These are phyloP conservation scores for Acmispon strigosus DNA, from an alignment of 306 rosid genomes.

Conservation along the genomic window DNA sequence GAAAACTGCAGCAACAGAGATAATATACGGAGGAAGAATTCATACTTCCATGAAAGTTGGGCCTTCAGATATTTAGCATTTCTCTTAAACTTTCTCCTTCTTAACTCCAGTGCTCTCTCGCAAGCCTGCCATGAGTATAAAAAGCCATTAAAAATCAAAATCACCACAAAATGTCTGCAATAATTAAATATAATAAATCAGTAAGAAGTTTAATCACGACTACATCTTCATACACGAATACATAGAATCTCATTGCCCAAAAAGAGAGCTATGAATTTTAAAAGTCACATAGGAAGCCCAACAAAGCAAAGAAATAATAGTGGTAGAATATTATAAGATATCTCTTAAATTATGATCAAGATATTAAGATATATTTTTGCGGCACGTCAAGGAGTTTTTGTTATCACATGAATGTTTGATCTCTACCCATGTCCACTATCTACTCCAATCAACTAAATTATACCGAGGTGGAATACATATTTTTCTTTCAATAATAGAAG, in stretches of 20 bases:
- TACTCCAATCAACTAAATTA: too few species aligned
- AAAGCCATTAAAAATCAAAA: not conserved
- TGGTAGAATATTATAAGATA: too few species aligned
- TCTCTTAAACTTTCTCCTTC: constrained; percentile 50
- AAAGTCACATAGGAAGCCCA: not conserved
- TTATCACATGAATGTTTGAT: too few species aligned
- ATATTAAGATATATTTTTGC: too few species aligned
- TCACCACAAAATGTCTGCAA: not conserved
- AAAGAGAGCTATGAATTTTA: not conserved
- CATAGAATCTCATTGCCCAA: not conserved
- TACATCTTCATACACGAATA: not conserved
- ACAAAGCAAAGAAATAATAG: not conserved
- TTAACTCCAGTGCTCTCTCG: constrained; percentile 44
- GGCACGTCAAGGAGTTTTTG: too few species aligned
- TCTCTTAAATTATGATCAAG: too few species aligned
- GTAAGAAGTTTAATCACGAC: not conserved
- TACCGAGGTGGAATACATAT: too few species aligned
- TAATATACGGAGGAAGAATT: not conserved
- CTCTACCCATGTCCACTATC: too few species aligned
- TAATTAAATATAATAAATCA: not conserved
- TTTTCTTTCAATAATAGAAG: too few species aligned
- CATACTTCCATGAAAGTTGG: constrained; percentile 84
- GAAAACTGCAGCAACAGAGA: not conserved
- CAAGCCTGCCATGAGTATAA: constrained; percentile 50
- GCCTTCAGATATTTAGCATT: constrained; percentile 59